Evolutionary conservation across 2,329 filamentous ascomycete genomes (phyloP).

Genomic region (Acrocalymma vagum): DNA sequence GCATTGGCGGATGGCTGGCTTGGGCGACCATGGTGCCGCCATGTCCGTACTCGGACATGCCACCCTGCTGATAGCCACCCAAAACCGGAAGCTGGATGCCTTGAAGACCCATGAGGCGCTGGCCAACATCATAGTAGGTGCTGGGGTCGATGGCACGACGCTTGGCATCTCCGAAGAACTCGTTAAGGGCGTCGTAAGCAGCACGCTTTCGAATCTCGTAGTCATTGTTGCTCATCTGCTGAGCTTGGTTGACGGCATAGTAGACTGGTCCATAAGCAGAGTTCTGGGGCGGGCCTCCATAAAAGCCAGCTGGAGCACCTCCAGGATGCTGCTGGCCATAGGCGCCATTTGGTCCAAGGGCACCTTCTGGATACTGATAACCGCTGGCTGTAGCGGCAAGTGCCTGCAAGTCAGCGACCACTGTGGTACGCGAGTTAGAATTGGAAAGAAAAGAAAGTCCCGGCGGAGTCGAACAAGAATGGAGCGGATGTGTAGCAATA

Average conservation of each 20-base stretch:
- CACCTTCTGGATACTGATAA: constrained; percentile 57
- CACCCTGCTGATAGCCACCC: constrained; percentile 40
- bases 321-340: constrained; percentile 63
- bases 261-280: constrained; percentile 75
- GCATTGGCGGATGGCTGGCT: constrained; percentile 70
- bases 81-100: constrained; percentile 63
- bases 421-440: constrained; percentile 47
- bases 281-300: constrained; percentile 63
- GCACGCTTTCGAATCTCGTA: constrained; percentile 80
- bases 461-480: constrained; percentile 4
- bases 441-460: constrained; percentile 29
- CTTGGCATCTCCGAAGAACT: constrained; percentile 94
- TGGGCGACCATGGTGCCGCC: constrained; percentile 63
- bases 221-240: constrained; percentile 71
- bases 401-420: constrained; percentile 57
- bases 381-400: constrained; percentile 58
- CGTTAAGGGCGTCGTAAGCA: constrained; percentile 86
- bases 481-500: constrained; percentile 4
- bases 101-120: constrained; percentile 84
- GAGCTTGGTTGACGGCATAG: constrained; percentile 74
- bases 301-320: constrained; percentile 55
- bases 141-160: constrained; percentile 87
- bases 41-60: constrained; percentile 62
- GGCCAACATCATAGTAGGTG: constrained; percentile 91
- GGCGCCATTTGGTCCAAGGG: constrained; percentile 42